Conservation (phyloP, 768 basidiomycete species). For the Suillus spraguei region DNA sequence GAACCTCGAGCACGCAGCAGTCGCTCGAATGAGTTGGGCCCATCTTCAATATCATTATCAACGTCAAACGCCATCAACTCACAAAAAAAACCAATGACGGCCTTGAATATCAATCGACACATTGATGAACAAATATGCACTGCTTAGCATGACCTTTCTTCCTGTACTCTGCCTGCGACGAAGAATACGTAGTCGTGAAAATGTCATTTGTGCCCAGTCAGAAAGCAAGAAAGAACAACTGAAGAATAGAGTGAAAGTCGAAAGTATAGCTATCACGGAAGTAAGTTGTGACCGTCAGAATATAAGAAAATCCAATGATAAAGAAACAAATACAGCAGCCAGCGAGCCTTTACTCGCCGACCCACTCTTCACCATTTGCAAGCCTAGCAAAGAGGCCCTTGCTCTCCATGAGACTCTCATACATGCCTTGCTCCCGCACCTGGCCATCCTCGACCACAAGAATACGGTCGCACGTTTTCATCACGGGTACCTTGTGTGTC, state of each 20-base stretch:
- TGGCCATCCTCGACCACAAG: constrained; percentile 78
- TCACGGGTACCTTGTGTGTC: constrained; percentile 89
- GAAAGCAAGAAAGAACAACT: constrained; percentile 3
- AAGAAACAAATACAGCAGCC: not conserved
- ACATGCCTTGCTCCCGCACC: constrained; percentile 81
- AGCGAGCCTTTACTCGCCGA: constrained; percentile 24
- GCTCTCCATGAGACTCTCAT: constrained; percentile 64
- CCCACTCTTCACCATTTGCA: constrained; percentile 79
- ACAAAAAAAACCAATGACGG: too few species aligned
- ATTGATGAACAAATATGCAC: too few species aligned
- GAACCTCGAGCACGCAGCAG: too few species aligned
- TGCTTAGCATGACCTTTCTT: too few species aligned
- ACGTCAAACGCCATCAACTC: too few species aligned
- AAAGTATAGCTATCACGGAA: constrained; percentile 10
- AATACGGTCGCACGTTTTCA: constrained; percentile 91
- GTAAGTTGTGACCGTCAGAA: not conserved
- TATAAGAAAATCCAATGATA: constrained; percentile 8
- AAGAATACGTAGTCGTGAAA: constrained; percentile 12
- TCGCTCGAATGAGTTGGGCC: too few species aligned
- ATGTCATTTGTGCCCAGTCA: constrained; percentile 3
- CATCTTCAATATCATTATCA: too few species aligned
- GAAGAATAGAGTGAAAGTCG: constrained; percentile 9
- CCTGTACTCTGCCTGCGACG: too few species aligned
- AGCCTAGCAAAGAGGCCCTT: constrained; percentile 77
- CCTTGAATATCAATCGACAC: too few species aligned